Base-by-base conservation (phyloP, 768 basidiomycete species). In the Tricholoma saponaceum region DNA sequence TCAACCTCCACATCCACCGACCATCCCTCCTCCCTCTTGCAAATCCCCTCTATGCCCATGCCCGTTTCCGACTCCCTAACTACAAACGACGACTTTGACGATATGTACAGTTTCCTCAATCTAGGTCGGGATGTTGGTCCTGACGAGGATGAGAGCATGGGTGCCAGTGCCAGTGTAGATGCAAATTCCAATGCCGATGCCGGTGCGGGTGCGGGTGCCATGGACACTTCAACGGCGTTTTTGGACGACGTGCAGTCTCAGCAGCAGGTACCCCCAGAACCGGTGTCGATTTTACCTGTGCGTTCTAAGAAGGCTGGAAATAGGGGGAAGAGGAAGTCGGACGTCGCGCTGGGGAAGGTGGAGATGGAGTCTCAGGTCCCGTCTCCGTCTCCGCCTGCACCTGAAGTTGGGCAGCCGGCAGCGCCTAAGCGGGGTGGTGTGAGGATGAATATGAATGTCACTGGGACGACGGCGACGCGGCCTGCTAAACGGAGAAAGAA, bases 401-500 rank as follows among this genome's bases (percentile, higher is more conserved):
- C 23, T 46, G 44, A 46, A 46, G 23, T 28, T 3, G 47, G 6
- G 5, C 47, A 30, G 7, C 5, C 16, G 8, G 8, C 47, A 13
- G 8, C 47, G 16, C 41, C 41, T 20, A 50, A 50, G 47, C 30
- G 47, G n/a, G 47, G 47, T 13, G 47, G 30, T 23, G 43, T 43
- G 28, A 47, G 26, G 7, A 39, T 41, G 41, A 35, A 59, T n/a
- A 39, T 26, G 12, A 7, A 30, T 16, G 32, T 51, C 16, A 14
- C 41, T 7, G 26, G 54, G 14, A 18, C 52, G 2, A n/a, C 51
- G 30, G 61, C 58, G 52, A 50, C n/a, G n/a, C n/a, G 47, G 18
- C 30, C 62, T 9, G 41, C 60, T 32, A 66, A 66, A 55, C 58
- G 64, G 39, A 64, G 60, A 43, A 56, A 54, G 59, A 58, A 66